Conservation (phyloP, 202 grass and related monocot species). For the Schoenoplectus tabernaemontani region DNA sequence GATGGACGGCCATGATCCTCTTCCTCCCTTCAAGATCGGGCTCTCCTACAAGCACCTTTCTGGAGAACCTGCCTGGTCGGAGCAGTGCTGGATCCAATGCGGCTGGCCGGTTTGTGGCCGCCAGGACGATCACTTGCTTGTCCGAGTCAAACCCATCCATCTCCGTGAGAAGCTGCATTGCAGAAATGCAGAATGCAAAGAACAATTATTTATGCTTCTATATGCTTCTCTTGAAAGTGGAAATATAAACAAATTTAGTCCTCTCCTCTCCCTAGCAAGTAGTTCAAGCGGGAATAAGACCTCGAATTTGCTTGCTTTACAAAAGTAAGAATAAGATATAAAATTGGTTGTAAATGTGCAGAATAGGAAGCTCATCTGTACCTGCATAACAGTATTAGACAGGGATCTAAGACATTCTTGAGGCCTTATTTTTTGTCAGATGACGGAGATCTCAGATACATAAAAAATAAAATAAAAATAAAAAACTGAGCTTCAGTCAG, state of each 20-base stretch:
- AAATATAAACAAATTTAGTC: not conserved
- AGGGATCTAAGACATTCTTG: not conserved
- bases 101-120: slow-evolving; percentile 83
- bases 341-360: not conserved
- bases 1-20: slow-evolving; percentile 79
- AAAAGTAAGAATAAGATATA: not conserved
- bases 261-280: not conserved
- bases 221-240: slow-evolving; percentile 14
- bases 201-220: slow-evolving; percentile 31
- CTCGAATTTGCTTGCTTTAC: not conserved
- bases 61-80: slow-evolving; percentile 83
- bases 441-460: no score
- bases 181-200: not conserved
- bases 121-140: slow-evolving; percentile 86
- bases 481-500: not conserved
- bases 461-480: no score
- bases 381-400: not conserved
- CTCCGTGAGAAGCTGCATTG: slow-evolving; percentile 67
- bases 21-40: slow-evolving; percentile 75
- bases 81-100: slow-evolving; percentile 78
- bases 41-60: slow-evolving; percentile 83
- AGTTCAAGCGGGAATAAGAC: not conserved
- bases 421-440: not conserved
- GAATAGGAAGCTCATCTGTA: not conserved
- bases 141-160: slow-evolving; percentile 97